Conservation (phyloP, 495 filamentous ascomycete species). For the Trypethelium eluteriae region DNA sequence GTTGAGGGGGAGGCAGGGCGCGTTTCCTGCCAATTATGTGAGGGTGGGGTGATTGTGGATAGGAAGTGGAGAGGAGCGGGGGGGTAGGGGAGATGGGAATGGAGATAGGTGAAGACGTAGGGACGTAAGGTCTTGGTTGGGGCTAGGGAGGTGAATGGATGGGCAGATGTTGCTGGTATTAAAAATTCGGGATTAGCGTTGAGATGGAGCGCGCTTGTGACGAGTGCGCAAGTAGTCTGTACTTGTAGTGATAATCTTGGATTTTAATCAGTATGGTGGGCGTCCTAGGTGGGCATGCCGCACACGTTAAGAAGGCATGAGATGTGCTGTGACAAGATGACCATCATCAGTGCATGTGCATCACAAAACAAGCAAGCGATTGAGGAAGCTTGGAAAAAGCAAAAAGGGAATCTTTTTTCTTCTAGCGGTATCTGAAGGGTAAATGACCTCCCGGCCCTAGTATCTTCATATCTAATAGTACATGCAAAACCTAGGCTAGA, state of each 20-base stretch:
- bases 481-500: conserved; percentile 9
- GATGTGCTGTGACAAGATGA: too few species aligned
- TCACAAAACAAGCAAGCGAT: neutral
- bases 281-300: too few species aligned
- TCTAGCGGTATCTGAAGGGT: neutral
- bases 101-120: neutral
- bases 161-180: neutral
- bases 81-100: neutral
- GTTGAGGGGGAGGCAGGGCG: conserved; percentile 58
- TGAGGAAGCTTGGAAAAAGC: neutral
- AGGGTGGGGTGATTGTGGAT: conserved; percentile 13
- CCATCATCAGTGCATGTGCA: too few species aligned
- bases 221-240: too few species aligned
- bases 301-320: too few species aligned
- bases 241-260: too few species aligned
- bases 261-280: too few species aligned
- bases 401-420: neutral
- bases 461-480: conserved; percentile 12
- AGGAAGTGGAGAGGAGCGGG: neutral
- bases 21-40: conserved; percentile 91
- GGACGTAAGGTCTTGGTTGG: neutral
- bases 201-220: too few species aligned
- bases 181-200: too few species aligned
- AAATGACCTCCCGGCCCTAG: conserved; percentile 10
- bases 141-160: neutral